Evolutionary conservation across 768 basidiomycete species (phyloP).

Genomic region (Multifurca ochricompacta): DNA sequence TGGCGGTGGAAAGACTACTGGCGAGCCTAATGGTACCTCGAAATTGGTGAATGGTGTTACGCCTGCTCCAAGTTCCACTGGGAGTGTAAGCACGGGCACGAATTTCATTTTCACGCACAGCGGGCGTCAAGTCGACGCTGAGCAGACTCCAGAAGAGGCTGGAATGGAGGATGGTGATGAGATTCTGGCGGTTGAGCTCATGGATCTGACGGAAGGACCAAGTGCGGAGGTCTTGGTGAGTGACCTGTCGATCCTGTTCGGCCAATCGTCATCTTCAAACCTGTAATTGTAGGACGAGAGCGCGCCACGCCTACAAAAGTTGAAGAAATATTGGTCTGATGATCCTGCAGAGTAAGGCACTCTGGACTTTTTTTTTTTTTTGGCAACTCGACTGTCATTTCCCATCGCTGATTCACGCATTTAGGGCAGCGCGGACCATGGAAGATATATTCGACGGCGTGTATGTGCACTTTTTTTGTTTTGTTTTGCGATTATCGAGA

Average conservation of each 20-base stretch:
- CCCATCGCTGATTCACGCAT: neutral
- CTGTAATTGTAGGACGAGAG: conserved; percentile 48
- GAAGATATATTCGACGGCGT: conserved; percentile 83
- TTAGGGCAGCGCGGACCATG: conserved; percentile 63
- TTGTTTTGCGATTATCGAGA: neutral
- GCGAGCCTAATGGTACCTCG: conserved; percentile 26
- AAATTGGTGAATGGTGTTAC: conserved; percentile 19
- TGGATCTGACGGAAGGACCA: conserved; percentile 76
- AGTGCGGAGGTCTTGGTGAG: conserved; percentile 54
- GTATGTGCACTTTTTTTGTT: conserved; percentile 51
- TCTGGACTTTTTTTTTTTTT: neutral
- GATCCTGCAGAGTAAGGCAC: conserved; percentile 63
- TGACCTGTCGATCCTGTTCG: neutral
- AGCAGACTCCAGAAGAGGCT: conserved; percentile 79
- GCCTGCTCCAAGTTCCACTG: conserved; percentile 28
- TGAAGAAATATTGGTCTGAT: conserved; percentile 78
- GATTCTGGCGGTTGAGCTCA: conserved; percentile 81
- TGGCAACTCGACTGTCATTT: neutral
- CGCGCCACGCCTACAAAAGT: conserved; percentile 40
- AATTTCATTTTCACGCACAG: conserved; percentile 84
- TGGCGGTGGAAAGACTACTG: conserved; percentile 33
- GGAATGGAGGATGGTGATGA: conserved; percentile 87
- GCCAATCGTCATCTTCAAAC: neutral
- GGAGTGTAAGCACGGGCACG: conserved; percentile 46
- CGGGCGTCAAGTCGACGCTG: conserved; percentile 69